A percentile compares a stretch with the other conserved stretches of the same genome.
Conservation (phyloP, 2,329 filamentous ascomycete species). For the Lojkania enalia region DNA sequence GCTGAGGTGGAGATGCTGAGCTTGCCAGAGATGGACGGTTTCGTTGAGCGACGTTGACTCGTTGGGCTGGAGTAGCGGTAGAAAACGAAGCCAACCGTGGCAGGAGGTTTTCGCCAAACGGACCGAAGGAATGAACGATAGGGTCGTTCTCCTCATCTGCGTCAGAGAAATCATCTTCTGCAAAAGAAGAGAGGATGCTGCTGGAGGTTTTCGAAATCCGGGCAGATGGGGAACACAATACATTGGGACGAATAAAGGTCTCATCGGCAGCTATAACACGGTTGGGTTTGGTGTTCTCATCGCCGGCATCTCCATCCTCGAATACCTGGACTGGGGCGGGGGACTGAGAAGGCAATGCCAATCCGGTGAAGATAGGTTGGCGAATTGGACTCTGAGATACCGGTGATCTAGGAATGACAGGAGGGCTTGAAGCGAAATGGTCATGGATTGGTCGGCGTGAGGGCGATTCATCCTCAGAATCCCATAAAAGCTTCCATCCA, state of each 20-base stretch:
- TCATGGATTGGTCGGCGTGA: slow-evolving; percentile 42
- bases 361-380: slow-evolving; percentile 47
- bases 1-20: slow-evolving; percentile 36
- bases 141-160: slow-evolving; percentile 91
- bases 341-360: slow-evolving; percentile 39
- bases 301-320: slow-evolving; percentile 42
- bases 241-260: slow-evolving; percentile 35
- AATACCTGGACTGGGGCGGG: slow-evolving; percentile 40
- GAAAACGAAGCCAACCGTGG: slow-evolving; percentile 79
- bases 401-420: slow-evolving; percentile 70
- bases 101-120: slow-evolving; percentile 85
- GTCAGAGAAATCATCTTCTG: slow-evolving; percentile 69
- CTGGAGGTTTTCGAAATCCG: slow-evolving; percentile 27
- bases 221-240: slow-evolving; percentile 26
- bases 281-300: slow-evolving; percentile 25
- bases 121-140: slow-evolving; percentile 87
- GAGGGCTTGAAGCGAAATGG: slow-evolving; percentile 62
- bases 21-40: slow-evolving; percentile 29
- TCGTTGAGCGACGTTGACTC: slow-evolving; percentile 34
- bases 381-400: slow-evolving; percentile 69
- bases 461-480: slow-evolving; percentile 63
- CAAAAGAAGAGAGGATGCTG: slow-evolving; percentile 35
- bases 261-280: slow-evolving; percentile 23
- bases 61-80: slow-evolving; percentile 59
- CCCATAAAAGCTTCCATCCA: slow-evolving; percentile 52